These are phyloP conservation scores for Aspergillus felis DNA, from an alignment of 2,329 filamentous ascomycete genomes.

Conservation along the genomic window DNA sequence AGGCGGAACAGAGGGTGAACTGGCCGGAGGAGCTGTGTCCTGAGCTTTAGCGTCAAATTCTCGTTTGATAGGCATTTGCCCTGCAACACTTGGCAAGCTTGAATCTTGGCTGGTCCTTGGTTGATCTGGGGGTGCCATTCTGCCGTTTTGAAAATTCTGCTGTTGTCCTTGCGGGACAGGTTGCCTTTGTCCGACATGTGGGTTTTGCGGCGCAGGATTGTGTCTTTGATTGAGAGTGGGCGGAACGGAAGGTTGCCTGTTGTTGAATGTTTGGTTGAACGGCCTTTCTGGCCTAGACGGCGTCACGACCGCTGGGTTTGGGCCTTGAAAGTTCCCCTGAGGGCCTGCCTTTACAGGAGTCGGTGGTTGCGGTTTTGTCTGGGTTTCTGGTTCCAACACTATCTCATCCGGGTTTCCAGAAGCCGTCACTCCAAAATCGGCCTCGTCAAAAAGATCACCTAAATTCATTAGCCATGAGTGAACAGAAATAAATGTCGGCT, in stretches of 20 bases:
- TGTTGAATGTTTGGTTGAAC: conserved; percentile 20
- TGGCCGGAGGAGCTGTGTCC: conserved; percentile 25
- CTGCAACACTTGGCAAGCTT: conserved; percentile 8
- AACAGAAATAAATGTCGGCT: not conserved
- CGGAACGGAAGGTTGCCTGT: conserved; percentile 20
- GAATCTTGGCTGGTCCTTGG: conserved; percentile 8
- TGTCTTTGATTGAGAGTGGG: conserved; percentile 15
- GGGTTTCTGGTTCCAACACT: conserved; percentile 46
- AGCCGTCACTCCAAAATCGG: conserved; percentile 67
- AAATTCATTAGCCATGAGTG: conserved; percentile 14
- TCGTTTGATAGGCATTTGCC: conserved; percentile 22
- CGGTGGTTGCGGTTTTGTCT: conserved; percentile 23
- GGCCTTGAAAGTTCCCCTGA: conserved; percentile 13
- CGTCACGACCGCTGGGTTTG: conserved; percentile 28
- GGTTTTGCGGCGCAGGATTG: conserved; percentile 15
- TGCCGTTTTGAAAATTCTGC: conserved; percentile 18
- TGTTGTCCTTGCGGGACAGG: conserved; percentile 14
- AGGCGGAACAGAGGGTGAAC: conserved; percentile 36
- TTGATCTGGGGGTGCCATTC: conserved; percentile 16
- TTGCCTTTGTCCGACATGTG: conserved; percentile 15
- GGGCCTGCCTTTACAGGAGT: conserved; percentile 21
- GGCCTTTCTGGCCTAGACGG: conserved; percentile 37
- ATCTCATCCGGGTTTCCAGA: conserved; percentile 75
- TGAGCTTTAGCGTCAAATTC: conserved; percentile 20
- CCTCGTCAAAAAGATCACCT: conserved; percentile 68